Conservation (phyloP, 441 rosid species). For the Populus hybrid region DNA sequence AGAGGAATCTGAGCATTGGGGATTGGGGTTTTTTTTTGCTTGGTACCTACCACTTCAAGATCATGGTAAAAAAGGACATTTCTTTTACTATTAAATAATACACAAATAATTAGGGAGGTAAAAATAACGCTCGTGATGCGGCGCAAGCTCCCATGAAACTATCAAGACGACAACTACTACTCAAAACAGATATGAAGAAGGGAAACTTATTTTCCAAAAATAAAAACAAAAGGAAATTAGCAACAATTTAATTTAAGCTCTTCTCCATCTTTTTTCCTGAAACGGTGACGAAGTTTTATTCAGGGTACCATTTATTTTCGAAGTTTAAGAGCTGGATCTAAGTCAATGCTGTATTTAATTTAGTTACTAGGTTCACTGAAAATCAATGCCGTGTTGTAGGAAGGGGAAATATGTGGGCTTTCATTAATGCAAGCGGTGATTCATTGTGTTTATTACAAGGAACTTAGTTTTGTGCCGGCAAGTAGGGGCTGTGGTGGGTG, state of each 20-base stretch:
- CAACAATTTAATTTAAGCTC: not conserved
- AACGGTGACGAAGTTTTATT: not conserved
- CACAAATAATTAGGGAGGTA: not conserved
- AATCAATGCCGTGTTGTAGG: not conserved
- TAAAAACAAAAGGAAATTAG: too few species aligned
- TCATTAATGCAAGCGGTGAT: not conserved
- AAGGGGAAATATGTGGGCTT: not conserved
- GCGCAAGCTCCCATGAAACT: conserved; percentile 45
- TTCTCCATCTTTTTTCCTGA: not conserved
- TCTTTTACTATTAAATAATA: not conserved
- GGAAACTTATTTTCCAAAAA: not conserved
- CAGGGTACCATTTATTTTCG: not conserved
- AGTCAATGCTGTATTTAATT: not conserved
- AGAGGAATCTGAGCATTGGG: conserved; percentile 41
- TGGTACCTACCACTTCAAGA: conserved; percentile 33
- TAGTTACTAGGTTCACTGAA: not conserved
- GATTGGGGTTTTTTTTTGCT: conserved; percentile 32
- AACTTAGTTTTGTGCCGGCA: not conserved
- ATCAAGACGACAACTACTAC: conserved; percentile 23
- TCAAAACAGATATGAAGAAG: conserved; percentile 36
- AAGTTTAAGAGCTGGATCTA: not conserved
- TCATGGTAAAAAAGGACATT: not conserved
- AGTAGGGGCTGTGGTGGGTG: not conserved
- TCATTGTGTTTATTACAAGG: not conserved
- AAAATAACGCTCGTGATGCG: conserved; percentile 42